Evolutionary conservation across 768 basidiomycete genomes (phyloP).

Genomic region (Boletus eberwhitei): DNA sequence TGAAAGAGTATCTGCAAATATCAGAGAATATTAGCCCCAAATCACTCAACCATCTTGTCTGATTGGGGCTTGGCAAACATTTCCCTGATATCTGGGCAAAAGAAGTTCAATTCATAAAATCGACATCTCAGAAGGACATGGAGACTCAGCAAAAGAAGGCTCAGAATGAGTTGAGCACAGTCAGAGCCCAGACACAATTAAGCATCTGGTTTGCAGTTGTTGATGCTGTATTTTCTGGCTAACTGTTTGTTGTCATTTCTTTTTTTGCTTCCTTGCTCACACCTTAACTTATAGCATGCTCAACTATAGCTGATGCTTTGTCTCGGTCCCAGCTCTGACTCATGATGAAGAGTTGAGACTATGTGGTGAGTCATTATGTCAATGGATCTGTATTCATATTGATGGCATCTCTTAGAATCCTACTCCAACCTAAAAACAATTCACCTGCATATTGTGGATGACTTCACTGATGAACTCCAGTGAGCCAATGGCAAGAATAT

Average conservation of each 20-base stretch:
- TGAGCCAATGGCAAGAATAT: too few species aligned
- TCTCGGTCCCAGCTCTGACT: slow-evolving; percentile 10
- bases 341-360: slow-evolving; percentile 16
- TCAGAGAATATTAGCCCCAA: slow-evolving; percentile 20
- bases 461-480: too few species aligned
- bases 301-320: slow-evolving; percentile 15
- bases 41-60: slow-evolving; percentile 29
- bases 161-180: slow-evolving; percentile 6
- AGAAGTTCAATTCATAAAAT: slow-evolving; percentile 10
- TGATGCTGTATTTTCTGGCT: slow-evolving; percentile 26
- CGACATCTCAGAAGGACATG: not conserved
- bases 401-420: too few species aligned
- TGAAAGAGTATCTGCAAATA: slow-evolving; percentile 26
- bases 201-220: slow-evolving; percentile 22
- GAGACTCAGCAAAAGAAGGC: slow-evolving; percentile 10
- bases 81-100: slow-evolving; percentile 27
- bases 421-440: too few species aligned
- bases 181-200: slow-evolving; percentile 15
- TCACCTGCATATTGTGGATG: too few species aligned
- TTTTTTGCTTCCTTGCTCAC: not conserved
- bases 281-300: slow-evolving; percentile 9
- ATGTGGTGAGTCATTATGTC: slow-evolving; percentile 5
- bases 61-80: slow-evolving; percentile 31
- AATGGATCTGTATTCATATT: too few species aligned
- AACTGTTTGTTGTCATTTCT: slow-evolving; percentile 16